These are phyloP conservation scores for Salvia rosmarinus DNA, from an alignment of 257 asterid genomes.

Conservation along the genomic window DNA sequence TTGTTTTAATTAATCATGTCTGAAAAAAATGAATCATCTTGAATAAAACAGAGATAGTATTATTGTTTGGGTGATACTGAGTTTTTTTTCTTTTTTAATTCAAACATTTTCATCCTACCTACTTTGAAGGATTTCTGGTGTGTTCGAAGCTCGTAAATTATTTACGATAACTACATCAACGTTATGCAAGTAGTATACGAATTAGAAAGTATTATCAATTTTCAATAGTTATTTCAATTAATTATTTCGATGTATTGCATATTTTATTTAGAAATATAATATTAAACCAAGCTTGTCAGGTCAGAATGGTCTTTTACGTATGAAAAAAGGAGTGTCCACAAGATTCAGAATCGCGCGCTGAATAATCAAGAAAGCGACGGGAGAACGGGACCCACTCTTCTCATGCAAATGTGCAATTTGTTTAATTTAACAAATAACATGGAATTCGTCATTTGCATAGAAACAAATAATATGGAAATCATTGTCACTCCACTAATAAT, in stretches of 20 bases:
- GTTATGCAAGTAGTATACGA: no score
- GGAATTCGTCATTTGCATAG: no score
- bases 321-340: not conserved
- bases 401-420: not conserved
- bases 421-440: no score
- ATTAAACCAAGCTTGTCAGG: not conserved
- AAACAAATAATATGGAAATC: conserved; percentile 24
- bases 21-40: no score
- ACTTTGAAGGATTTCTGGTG: not conserved
- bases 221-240: no score
- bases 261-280: no score
- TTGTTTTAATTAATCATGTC: no score
- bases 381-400: not conserved
- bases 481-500: conserved; percentile 32
- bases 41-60: no score
- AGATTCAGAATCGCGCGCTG: not conserved
- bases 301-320: not conserved
- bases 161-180: not conserved
- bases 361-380: not conserved
- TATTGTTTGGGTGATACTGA: not conserved
- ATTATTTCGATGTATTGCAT: no score
- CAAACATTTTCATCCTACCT: not conserved
- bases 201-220: no score
- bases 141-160: not conserved
- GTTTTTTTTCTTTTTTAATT: not conserved